Conservation (phyloP, 805 yeast species). For the Suhomyces canberraensis region DNA sequence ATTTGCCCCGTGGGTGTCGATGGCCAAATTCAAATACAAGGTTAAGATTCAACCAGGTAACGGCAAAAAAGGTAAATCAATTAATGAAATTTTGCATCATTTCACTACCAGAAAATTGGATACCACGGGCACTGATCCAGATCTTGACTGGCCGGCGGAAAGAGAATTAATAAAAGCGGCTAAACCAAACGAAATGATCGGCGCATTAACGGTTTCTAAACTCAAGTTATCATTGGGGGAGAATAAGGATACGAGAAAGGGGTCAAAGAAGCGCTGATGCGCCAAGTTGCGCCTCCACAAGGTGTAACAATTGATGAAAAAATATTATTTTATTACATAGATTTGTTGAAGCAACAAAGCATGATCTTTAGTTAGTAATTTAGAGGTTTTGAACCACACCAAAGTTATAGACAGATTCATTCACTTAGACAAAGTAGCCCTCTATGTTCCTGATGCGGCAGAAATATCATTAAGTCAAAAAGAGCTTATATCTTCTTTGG, state of each 20-base stretch:
- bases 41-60: conserved; percentile 78
- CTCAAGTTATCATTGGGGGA: conserved; percentile 50
- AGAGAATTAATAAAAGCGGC: conserved; percentile 52
- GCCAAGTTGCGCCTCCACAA: too few relatives aligned
- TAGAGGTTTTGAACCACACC: too few relatives aligned
- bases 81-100: conserved; percentile 61
- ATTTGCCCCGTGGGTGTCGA: conserved; percentile 89
- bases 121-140: conserved; percentile 41
- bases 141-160: conserved; percentile 70
- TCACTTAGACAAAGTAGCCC: too few relatives aligned
- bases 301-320: too few relatives aligned
- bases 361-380: too few relatives aligned
- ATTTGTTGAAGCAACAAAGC: too few relatives aligned
- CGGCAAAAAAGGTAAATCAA: conserved; percentile 84
- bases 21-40: conserved; percentile 72
- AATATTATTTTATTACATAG: too few relatives aligned
- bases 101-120: conserved; percentile 51
- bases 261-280: conserved; percentile 11
- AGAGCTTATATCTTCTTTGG: too few relatives aligned
- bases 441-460: too few relatives aligned
- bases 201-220: conserved; percentile 68
- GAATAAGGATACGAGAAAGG: conserved; percentile 41
- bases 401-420: too few relatives aligned
- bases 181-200: conserved; percentile 64
- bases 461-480: too few relatives aligned